A percentile compares a stretch with the other conserved stretches of the same genome.
Conservation (phyloP, 2,329 filamentous ascomycete genomes). For the Truncatella angustata region DNA sequence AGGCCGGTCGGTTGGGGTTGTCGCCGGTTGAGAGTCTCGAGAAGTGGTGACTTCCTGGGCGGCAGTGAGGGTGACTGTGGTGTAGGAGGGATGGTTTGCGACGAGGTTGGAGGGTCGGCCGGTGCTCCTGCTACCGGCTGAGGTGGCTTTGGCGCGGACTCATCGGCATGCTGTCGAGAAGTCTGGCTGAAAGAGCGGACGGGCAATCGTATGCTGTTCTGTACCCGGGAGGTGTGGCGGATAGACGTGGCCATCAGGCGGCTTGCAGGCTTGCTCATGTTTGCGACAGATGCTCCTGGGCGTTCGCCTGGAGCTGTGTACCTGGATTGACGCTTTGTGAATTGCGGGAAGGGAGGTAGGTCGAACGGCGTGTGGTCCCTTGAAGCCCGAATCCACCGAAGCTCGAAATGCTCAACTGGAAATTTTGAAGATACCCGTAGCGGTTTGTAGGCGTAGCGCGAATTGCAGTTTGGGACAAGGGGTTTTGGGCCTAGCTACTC, state of each 20-base stretch:
- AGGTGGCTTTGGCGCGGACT: background rate
- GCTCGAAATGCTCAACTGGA: slow-evolving; percentile 9
- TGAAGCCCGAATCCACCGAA: slow-evolving; percentile 3
- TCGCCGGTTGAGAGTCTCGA: background rate
- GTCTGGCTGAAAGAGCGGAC: slow-evolving; percentile 13
- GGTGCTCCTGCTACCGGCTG: background rate
- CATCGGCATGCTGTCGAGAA: slow-evolving; percentile 7
- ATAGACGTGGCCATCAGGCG: slow-evolving; percentile 12
- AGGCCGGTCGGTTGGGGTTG: background rate
- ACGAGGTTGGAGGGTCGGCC: background rate
- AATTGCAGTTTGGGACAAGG: no score
- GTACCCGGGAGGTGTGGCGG: background rate
- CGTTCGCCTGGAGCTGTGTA: no score
- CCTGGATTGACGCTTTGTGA: no score
- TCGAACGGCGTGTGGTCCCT: no score
- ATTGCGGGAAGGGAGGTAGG: no score
- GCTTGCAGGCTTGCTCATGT: slow-evolving; percentile 12
- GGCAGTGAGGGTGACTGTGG: background rate
- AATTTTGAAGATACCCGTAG: slow-evolving; percentile 12
- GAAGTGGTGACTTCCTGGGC: slow-evolving; percentile 1
- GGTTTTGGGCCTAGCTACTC: no score
- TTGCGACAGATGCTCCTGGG: no score
- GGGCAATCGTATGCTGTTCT: slow-evolving; percentile 4
- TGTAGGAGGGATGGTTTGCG: background rate
- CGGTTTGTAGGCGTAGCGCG: no score